Conservation (phyloP, 306 rosid species). For the Castanea sativa region DNA sequence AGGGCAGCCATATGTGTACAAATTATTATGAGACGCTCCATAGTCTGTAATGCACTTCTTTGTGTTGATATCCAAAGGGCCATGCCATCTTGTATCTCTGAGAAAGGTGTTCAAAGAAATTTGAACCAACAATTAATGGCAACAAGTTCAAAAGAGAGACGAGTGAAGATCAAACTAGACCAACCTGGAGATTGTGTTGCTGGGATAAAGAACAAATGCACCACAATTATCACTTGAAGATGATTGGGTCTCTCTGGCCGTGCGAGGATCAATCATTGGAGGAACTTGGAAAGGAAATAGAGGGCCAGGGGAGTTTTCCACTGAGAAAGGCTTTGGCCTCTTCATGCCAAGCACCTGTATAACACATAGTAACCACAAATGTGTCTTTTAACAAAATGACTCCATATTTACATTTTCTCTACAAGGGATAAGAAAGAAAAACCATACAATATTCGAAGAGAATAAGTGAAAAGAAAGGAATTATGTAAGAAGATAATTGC, state of each 20-base stretch:
- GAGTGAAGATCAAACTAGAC: not conserved
- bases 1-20: slow-evolving; percentile 21
- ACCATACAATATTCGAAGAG: not conserved
- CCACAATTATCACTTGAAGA: slow-evolving; percentile 24
- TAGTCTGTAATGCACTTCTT: slow-evolving; percentile 27
- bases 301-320: slow-evolving; percentile 31
- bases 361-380: not conserved
- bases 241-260: slow-evolving; percentile 20
- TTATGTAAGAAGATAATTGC: not conserved
- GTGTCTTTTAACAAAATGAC: not conserved
- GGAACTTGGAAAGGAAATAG: slow-evolving; percentile 31
- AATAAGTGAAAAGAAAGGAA: not conserved
- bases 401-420: not conserved
- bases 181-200: slow-evolving; percentile 37
- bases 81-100: slow-evolving; percentile 42
- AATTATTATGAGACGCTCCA: slow-evolving; percentile 19
- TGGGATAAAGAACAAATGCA: slow-evolving; percentile 8
- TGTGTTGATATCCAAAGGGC: slow-evolving; percentile 30
- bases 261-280: slow-evolving; percentile 24
- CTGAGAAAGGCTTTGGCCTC: slow-evolving; percentile 25
- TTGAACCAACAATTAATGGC: not conserved
- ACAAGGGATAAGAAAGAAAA: not conserved
- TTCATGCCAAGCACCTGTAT: slow-evolving; percentile 37
- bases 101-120: slow-evolving; percentile 1
- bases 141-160: not conserved